phyloP scores from a whole-genome alignment of 306 rosid species.

The Sechiopsis laciniata region DNA sequence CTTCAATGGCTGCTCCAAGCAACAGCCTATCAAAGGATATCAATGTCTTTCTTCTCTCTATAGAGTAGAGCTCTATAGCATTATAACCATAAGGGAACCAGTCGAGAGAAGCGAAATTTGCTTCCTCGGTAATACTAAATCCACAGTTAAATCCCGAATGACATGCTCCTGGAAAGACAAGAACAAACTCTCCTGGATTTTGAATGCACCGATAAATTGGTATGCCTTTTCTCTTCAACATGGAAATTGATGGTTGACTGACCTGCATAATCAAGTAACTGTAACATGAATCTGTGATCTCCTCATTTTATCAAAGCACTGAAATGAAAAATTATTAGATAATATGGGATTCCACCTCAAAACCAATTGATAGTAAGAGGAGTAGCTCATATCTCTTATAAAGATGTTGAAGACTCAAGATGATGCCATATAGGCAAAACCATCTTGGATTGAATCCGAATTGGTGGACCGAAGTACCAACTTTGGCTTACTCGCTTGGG shows the following conservation, averaged over 20 bases:
- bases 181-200: slow-evolving; percentile 66
- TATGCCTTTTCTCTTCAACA: slow-evolving; percentile 54
- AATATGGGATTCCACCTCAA: too few relatives aligned
- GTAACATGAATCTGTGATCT: not conserved
- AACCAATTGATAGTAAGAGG: too few relatives aligned
- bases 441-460: too few relatives aligned
- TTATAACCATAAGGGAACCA: slow-evolving; percentile 78
- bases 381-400: too few relatives aligned
- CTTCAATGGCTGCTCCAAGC: slow-evolving; percentile 73
- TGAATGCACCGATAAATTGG: slow-evolving; percentile 77
- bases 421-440: too few relatives aligned
- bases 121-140: slow-evolving; percentile 65
- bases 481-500: too few relatives aligned
- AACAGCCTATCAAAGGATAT: slow-evolving; percentile 70
- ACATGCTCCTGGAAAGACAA: slow-evolving; percentile 66
- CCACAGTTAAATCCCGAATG: slow-evolving; percentile 80
- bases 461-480: too few relatives aligned
- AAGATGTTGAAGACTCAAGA: too few relatives aligned
- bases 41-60: slow-evolving; percentile 52
- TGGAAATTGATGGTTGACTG: slow-evolving; percentile 48
- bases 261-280: slow-evolving; percentile 38
- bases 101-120: slow-evolving; percentile 68
- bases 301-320: not conserved
- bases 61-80: slow-evolving; percentile 49
- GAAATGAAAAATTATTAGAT: not conserved